Conservation (phyloP, 2,329 filamentous ascomycete species). For the Cladosporium colombiae region DNA sequence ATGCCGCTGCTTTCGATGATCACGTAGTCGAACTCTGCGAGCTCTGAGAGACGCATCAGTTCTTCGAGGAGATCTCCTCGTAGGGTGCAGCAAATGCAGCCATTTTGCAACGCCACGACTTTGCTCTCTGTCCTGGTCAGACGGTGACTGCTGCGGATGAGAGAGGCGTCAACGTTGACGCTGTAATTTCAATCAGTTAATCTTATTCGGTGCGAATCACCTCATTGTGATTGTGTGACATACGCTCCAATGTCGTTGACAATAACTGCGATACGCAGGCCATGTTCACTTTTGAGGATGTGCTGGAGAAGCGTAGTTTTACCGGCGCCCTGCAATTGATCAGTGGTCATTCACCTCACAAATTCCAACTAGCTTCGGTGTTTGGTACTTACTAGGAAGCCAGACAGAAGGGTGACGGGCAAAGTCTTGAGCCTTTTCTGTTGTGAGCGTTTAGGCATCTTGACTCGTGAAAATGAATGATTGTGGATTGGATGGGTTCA, state of each 20-base stretch:
- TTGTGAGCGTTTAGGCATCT: neutral
- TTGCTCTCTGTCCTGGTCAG: slow-evolving; percentile 37
- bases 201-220: neutral
- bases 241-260: slow-evolving; percentile 66
- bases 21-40: slow-evolving; percentile 68
- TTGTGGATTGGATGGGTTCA: neutral
- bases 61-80: slow-evolving; percentile 71
- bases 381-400: slow-evolving; percentile 53
- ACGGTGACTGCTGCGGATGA: slow-evolving; percentile 35
- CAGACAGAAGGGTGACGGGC: slow-evolving; percentile 62
- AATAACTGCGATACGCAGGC: slow-evolving; percentile 68
- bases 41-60: slow-evolving; percentile 63
- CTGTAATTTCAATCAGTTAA: slow-evolving; percentile 14
- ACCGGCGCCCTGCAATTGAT: slow-evolving; percentile 59
- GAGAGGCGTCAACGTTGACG: slow-evolving; percentile 37
- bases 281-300: slow-evolving; percentile 67
- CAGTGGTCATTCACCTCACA: neutral
- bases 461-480: neutral
- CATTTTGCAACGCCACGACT: slow-evolving; percentile 42
- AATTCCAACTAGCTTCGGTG: neutral
- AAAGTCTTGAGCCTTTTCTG: slow-evolving; percentile 39
- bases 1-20: slow-evolving; percentile 72
- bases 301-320: slow-evolving; percentile 72
- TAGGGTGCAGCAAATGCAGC: slow-evolving; percentile 75
- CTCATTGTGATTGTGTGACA: slow-evolving; percentile 1